Conservation (phyloP, 2,329 filamentous ascomycete genomes). For the Hypomyces rosellus region DNA sequence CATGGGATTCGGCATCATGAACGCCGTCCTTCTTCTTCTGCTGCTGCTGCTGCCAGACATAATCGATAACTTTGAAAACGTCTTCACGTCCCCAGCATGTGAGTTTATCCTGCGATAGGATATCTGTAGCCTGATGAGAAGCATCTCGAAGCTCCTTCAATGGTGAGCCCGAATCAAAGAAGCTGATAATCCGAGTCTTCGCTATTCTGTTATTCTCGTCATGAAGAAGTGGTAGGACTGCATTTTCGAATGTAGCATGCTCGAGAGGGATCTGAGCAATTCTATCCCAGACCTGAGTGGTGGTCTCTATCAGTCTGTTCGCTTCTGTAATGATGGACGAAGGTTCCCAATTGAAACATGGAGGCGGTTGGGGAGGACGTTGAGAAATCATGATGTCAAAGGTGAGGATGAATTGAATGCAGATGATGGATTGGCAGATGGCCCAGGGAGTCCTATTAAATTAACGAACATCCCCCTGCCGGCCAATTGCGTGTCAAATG, state of each 20-base stretch:
- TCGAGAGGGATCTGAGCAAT: constrained; percentile 47
- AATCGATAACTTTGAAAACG: constrained; percentile 55
- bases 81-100: constrained; percentile 70
- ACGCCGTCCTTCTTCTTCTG: neutral
- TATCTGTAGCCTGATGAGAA: constrained; percentile 62
- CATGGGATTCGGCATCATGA: constrained; percentile 2
- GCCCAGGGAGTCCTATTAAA: too few relatives aligned
- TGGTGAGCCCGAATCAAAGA: constrained; percentile 68
- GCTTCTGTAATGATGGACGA: neutral
- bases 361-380: neutral
- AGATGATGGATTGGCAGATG: too few relatives aligned
- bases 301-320: neutral
- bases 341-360: neutral
- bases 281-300: constrained; percentile 5
- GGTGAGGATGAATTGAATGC: too few relatives aligned
- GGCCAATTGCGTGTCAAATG: too few relatives aligned
- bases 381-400: too few relatives aligned
- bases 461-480: too few relatives aligned
- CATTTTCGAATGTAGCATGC: constrained; percentile 39
- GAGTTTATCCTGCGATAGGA: constrained; percentile 65
- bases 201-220: constrained; percentile 59
- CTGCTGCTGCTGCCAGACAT: constrained; percentile 27
- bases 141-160: constrained; percentile 60
- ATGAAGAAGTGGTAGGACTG: constrained; percentile 55
- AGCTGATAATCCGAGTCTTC: constrained; percentile 57